A percentile compares a stretch with the other conserved stretches of the same genome.
Evolutionary conservation across 2,329 filamentous ascomycete species (phyloP).

Genomic region (Fusarium sp.): DNA sequence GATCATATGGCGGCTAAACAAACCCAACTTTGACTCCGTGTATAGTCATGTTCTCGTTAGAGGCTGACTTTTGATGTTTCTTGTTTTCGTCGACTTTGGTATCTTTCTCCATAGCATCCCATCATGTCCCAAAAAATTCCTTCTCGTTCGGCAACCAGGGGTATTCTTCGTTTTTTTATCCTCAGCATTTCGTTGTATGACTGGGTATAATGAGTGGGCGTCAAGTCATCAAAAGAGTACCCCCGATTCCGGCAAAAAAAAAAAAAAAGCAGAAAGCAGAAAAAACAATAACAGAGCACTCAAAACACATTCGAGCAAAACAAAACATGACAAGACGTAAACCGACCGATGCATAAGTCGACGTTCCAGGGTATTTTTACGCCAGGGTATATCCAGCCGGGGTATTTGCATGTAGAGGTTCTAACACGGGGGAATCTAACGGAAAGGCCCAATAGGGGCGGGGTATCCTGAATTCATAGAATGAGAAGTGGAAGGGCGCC

Average conservation of each 20-base stretch:
- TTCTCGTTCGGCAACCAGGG: conserved; percentile 49
- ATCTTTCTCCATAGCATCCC: conserved; percentile 48
- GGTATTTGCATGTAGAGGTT: conserved; percentile 69
- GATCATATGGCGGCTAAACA: conserved; percentile 32
- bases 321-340: conserved; percentile 54
- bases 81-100: conserved; percentile 46
- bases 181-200: conserved; percentile 51
- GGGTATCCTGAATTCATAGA: conserved; percentile 97
- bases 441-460: conserved; percentile 90
- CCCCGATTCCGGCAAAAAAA: conserved; percentile 45
- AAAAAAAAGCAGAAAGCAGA: conserved; percentile 37
- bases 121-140: conserved; percentile 44
- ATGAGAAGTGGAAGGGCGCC: conserved; percentile 94
- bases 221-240: conserved; percentile 55
- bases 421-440: conserved; percentile 75
- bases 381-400: conserved; percentile 78
- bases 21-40: conserved; percentile 45
- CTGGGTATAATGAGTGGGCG: conserved; percentile 56
- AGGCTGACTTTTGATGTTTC: conserved; percentile 41
- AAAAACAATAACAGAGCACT: conserved; percentile 25
- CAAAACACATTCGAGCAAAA: conserved; percentile 39
- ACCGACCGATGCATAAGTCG: conserved; percentile 66
- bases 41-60: conserved; percentile 36
- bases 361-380: conserved; percentile 70
- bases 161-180: conserved; percentile 55